Base-by-base conservation (phyloP, 2,329 filamentous ascomycete genomes). In the Zopfia rhizophila region DNA sequence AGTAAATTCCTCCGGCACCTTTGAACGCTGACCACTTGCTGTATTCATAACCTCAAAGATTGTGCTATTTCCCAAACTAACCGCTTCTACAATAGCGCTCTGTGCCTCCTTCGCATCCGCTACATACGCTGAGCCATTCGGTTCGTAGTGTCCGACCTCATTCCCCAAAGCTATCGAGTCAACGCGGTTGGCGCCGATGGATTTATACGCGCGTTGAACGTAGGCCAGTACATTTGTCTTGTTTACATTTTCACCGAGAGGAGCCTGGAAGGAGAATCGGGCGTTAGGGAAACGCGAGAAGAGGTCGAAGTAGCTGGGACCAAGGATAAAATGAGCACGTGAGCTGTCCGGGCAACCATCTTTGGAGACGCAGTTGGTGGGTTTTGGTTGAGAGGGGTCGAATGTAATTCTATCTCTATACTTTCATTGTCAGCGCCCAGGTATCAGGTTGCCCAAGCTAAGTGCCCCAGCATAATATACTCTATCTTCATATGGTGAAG, bases 391-490 rank as follows among this genome's bases (percentile, higher is more conserved):
- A 22, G 13, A 14, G 13, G 29, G 29, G 17, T 43, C 36, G 30
- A 25, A 43, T 28, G 27, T 36, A 24, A 43, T 33, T 16, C 27
- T 43, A 23, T 43, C 39, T 14, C 39, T 43, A 11, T n/a, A n/a
- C n/a, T n/a, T 13, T 24, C 24, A 5, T 17, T 7, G 7, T 38
- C n/a, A 38, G 22, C 6, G 7, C 13, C 11, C 17, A 19, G 13
- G 5, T 14, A 10, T 35, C 14, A 25, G 13, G n/a, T n/a, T n/a
- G n/a, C n/a, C n/a, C n/a, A n/a, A n/a, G n/a, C n/a, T n/a, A n/a
- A n/a, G n/a, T n/a, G n/a, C n/a, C n/a, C n/a, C n/a, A n/a, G n/a
- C n/a, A n/a, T n/a, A n/a, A n/a, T n/a, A n/a, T n/a, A n/a, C n/a
- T n/a, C n/a, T n/a, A n/a, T n/a, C n/a, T n/a, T n/a, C n/a, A n/a